Base-by-base conservation (phyloP, 2,329 filamentous ascomycete species). In the Whalleya microplaca region DNA sequence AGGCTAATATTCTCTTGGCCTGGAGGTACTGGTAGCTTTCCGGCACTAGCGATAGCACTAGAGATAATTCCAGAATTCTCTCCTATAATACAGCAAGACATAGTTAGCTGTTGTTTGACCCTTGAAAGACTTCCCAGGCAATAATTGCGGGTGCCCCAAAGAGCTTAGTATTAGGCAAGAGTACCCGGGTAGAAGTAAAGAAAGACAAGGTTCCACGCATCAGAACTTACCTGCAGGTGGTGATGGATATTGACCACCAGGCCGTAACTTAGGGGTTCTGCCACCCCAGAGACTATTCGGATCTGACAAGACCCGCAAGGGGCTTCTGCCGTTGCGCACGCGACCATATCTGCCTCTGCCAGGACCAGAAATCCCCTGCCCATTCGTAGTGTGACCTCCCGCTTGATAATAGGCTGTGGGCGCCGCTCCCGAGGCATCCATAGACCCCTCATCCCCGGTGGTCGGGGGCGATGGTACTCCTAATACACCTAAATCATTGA, bases 31-130 rank as follows among this genome's bases (percentile, higher is more conserved):
- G 84, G 82, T 62, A 86, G 78, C 66, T 88, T 90, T 58, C 89
- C 91, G 23, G 92, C 92, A 70, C 92, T 96, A 58, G 93, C 92
- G 69, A 96, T 97, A 45, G 94, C 93, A 65, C 85, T 89, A 21
- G 92, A 96, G 62, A 97, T 97, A 70, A 97, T 96, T 53, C 93
- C 92, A 10, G 76, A 73, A 52, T 76, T 76, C 75, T 89, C 85
- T 64, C 64, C 72, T 72, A 64, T 51, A 53, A 53, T 41, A 52
- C 44, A 14, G 21, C n/a, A n/a, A 57, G 27, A 58, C 45, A 55
- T 41, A n/a, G 58, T 69, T 51, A 70, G 64, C 45, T 59, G 58
- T 16, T 49, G 53, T 46, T 40, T 53, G 40, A 27, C 42, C 32
- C 20, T 18, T 21, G 20, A n/a, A 42, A 41, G 37, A 41, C 29